Conservation (phyloP, 2,329 filamentous ascomycete species). For the Fusarium cyanostomum region DNA sequence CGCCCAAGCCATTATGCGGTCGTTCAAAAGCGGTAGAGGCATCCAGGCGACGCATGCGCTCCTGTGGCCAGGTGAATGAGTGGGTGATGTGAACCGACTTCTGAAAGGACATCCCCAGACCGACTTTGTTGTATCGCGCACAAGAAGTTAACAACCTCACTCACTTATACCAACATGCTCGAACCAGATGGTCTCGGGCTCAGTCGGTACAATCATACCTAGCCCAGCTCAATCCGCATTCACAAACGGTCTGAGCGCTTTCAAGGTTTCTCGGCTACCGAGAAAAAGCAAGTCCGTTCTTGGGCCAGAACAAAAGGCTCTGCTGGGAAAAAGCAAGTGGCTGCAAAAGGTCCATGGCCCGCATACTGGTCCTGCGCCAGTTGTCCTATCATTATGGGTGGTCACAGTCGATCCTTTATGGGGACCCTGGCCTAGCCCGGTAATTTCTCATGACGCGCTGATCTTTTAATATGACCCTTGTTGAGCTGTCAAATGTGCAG, state of each 20-base stretch:
- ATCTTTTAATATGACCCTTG: slow-evolving; percentile 28
- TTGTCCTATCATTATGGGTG: slow-evolving; percentile 12
- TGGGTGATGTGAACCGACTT: slow-evolving; percentile 1
- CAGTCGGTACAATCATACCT: background rate
- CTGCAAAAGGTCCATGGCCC: slow-evolving; percentile 36
- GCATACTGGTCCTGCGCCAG: slow-evolving; percentile 24
- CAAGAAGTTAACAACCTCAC: slow-evolving; percentile 28
- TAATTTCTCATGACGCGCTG: slow-evolving; percentile 32
- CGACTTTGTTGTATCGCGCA: slow-evolving; percentile 11
- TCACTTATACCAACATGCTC: background rate
- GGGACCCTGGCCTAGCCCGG: slow-evolving; percentile 12
- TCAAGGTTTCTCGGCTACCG: slow-evolving; percentile 12
- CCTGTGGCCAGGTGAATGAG: background rate
- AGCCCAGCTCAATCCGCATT: background rate
- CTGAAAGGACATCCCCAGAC: slow-evolving; percentile 15
- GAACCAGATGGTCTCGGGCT: background rate
- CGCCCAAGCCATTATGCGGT: background rate
- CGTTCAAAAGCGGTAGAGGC: background rate
- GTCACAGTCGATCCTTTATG: slow-evolving; percentile 27
- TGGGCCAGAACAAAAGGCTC: slow-evolving; percentile 4
- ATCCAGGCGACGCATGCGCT: background rate
- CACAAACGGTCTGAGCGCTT: background rate
- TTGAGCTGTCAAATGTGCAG: slow-evolving; percentile 35
- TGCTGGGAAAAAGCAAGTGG: slow-evolving; percentile 34
- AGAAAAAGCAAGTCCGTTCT: slow-evolving; percentile 30